Base-by-base conservation (phyloP, 768 basidiomycete species). In the Tubosaeta sp. region DNA sequence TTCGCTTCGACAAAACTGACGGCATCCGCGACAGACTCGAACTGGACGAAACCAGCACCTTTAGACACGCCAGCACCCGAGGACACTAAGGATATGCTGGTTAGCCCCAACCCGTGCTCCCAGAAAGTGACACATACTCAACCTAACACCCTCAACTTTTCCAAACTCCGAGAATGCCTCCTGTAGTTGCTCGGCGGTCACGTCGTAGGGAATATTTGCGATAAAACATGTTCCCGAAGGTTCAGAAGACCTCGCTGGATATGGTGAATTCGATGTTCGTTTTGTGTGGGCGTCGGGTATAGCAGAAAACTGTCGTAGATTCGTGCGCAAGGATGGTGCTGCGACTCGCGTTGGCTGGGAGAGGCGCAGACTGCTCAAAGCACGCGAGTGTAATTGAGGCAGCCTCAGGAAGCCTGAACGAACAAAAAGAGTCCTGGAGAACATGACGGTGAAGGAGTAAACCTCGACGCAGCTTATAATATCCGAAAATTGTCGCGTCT, bases 191-290 rank as follows among this genome's bases (percentile, higher is more conserved):
- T 61, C 63, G 53, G 72, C 74, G 2, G 70, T 72, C 34, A 67
- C 58, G 16, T 58, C 67, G 61, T 68, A 87, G 44, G 81, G 78
- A n/a, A 83, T n/a, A 55, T 83, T 83, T 9, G 72, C 76, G 29
- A 81, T 56, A 39, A 66, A 82, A 44, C 83, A 58, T 3, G 67
- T 69, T 10, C 64, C 64, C n/a, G 63, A 66, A 6, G 77, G 76
- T 16, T 63, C 47, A 29, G 1, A 25, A 19, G 24, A 14, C 13
- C 18, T 36, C 11, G 1, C 2, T 18, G 48, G 27, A 1, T 27
- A 10, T 34, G 35, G 48, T 27, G 1, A 9, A 14, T 34, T 34
- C 25, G 39, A 32, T 27, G 27, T 27, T 24, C 13, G 48, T 11
- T 27, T 45, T 55, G 52, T 44, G 36, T 13, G 55, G 25, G 39